Evolutionary conservation across 2,329 filamentous ascomycete genomes (phyloP).

Genomic region (Paramyrothecium sp.): DNA sequence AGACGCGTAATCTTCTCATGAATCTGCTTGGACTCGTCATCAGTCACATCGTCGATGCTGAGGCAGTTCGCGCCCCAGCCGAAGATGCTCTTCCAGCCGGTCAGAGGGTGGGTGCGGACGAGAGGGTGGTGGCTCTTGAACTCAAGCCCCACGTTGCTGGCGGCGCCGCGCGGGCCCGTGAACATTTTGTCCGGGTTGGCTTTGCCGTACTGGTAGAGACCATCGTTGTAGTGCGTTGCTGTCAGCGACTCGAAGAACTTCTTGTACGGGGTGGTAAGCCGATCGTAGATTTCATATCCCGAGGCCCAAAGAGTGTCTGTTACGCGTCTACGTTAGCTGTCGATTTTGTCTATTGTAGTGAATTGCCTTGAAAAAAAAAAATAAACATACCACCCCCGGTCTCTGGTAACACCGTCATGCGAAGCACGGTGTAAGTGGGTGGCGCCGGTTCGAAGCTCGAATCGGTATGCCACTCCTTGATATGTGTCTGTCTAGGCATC

Average conservation of each 20-base stretch:
- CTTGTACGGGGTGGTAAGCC: conserved; percentile 42
- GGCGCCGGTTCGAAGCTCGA: conserved; percentile 52
- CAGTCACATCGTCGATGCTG: conserved; percentile 49
- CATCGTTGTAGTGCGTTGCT: conserved; percentile 37
- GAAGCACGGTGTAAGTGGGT: conserved; percentile 55
- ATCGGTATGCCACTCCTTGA: conserved; percentile 28
- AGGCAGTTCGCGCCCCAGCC: conserved; percentile 45
- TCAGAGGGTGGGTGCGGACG: conserved; percentile 56
- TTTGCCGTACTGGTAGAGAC: conserved; percentile 44
- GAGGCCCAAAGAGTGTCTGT: conserved; percentile 53
- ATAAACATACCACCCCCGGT: conserved; percentile 42
- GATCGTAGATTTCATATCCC: conserved; percentile 56
- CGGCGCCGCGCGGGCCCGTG: conserved; percentile 44
- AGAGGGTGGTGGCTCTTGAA: conserved; percentile 49
- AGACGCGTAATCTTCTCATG: conserved; percentile 42
- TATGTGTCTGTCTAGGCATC: conserved; percentile 46
- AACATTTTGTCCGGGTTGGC: conserved; percentile 38
- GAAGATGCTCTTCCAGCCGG: conserved; percentile 51
- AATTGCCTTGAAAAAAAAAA: too few relatives aligned
- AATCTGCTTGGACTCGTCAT: conserved; percentile 47
- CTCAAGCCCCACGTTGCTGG: conserved; percentile 50
- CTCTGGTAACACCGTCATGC: conserved; percentile 49
- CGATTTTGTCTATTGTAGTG: too few relatives aligned
- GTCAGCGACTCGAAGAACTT: conserved; percentile 43
- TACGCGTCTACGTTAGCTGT: not conserved